Base-by-base conservation (phyloP, 2,329 filamentous ascomycete genomes). In the Arthrobotrys iridis region DNA sequence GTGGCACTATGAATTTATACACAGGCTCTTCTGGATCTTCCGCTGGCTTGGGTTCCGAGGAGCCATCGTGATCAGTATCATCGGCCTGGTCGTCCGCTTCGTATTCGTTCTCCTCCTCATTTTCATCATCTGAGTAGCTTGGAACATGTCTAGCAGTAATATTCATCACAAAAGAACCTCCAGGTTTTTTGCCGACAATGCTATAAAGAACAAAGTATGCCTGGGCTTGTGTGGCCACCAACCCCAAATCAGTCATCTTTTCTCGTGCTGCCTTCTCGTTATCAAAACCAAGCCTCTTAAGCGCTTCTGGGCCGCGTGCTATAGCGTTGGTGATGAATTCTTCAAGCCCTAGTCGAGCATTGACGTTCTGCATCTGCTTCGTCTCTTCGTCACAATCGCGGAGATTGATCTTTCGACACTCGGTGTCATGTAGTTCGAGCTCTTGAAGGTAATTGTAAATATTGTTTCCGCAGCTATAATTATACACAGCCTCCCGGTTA, bases 281-380 rank as follows among this genome's bases (percentile, higher is more conserved):
- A 11, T 75, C 57, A 20, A 62, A 75, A 4, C 71, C 71, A 41
- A 75, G 57, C 15, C 46, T 46, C 33, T 68, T 68, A n/a, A 68
- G 57, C 13, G 71, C 71, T 28, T 45, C 50, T 13, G 71, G 63
- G 0, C 63, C 63, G 43, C 71, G 37, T 2, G 57, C 40, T 48
- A 75, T 58, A 30, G 71, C 71, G 40, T 67, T 68, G 1, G 37
- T 75, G 26, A 68, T 50, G 10, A 75, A 75, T 22, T 74, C 70
- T 33, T 74, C 55, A 10, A 68, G 28, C 2, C 71, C 71, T 20
- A 75, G 45, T 3, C 46, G 46, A 8, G 63, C 46, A 26, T 75
- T 68, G 15, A 64, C 41, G 30, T 75, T 75, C 28, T 75, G 71
- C 70, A 75, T 75, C 8, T 48, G 40, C 41, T 64, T 67, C n/a